A percentile compares a stretch with the other conserved stretches of the same genome.
These are phyloP conservation scores for Trametes cingulata DNA, from an alignment of 768 basidiomycete genomes.

Conservation along the genomic window DNA sequence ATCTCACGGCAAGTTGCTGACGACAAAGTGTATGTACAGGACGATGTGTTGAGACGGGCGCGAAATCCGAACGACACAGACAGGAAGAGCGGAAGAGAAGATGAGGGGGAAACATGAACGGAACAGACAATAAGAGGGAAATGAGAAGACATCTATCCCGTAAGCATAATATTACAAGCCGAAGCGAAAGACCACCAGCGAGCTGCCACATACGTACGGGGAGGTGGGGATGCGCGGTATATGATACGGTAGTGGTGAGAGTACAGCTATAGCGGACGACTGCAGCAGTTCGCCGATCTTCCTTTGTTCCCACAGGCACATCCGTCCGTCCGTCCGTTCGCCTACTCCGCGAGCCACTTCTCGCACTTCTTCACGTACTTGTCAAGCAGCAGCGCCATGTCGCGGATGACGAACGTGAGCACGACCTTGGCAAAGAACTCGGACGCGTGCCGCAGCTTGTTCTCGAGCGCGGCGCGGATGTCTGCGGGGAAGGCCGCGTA, in stretches of 20 bases:
- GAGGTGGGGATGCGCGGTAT: slow-evolving; percentile 7
- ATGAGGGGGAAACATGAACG: background rate
- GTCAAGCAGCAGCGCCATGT: slow-evolving; percentile 83
- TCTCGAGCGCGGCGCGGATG: slow-evolving; percentile 63
- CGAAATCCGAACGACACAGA: slow-evolving; percentile 9
- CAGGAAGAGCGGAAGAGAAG: background rate
- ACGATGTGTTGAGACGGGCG: slow-evolving; percentile 5
- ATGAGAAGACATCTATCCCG: slow-evolving; percentile 31
- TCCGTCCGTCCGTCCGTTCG: background rate
- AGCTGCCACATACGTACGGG: background rate
- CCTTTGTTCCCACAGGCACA: background rate
- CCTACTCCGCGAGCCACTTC: slow-evolving; percentile 85
- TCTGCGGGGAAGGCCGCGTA: slow-evolving; percentile 73
- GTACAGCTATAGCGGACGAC: slow-evolving; percentile 4
- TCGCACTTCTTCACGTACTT: slow-evolving; percentile 94
- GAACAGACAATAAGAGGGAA: slow-evolving; percentile 33
- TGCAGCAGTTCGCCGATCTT: background rate
- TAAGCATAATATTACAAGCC: slow-evolving; percentile 36
- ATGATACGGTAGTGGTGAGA: background rate
- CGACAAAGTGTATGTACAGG: slow-evolving; percentile 14
- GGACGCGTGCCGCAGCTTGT: slow-evolving; percentile 77
- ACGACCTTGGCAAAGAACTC: slow-evolving; percentile 91
- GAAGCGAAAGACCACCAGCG: slow-evolving; percentile 1
- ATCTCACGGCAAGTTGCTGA: background rate
- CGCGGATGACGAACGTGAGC: slow-evolving; percentile 85